Evolutionary conservation across 2,329 filamentous ascomycete genomes (phyloP).

Genomic region (Anthostomella pinea): DNA sequence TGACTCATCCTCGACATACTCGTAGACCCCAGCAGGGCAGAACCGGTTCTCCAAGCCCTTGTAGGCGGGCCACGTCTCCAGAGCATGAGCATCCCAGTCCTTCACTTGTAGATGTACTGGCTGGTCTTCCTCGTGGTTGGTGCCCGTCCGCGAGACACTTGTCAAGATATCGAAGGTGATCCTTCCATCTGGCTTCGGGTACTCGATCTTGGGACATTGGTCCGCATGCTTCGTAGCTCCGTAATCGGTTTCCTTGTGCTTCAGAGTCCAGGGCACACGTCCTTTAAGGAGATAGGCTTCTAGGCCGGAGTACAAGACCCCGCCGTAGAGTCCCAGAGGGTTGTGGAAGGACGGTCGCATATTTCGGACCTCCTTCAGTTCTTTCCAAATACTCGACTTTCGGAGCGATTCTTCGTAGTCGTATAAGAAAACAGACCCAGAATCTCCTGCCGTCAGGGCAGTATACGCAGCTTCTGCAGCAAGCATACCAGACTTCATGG

Average conservation of each 20-base stretch:
- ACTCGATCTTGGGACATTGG: conserved; percentile 83
- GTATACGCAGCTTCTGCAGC: conserved; percentile 87
- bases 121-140: conserved; percentile 98
- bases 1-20: conserved; percentile 89
- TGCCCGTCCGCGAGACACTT: conserved; percentile 90
- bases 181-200: conserved; percentile 93
- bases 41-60: conserved; percentile 95
- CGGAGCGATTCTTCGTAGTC: conserved; percentile 90
- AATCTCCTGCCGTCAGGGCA: conserved; percentile 59
- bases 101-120: conserved; percentile 92
- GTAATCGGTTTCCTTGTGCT: conserved; percentile 76
- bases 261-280: conserved; percentile 85
- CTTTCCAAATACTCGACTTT: conserved; percentile 85
- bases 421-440: conserved; percentile 82
- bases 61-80: conserved; percentile 79
- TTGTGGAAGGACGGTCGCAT: conserved; percentile 94
- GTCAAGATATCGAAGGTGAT: conserved; percentile 96
- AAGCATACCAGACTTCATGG: conserved; percentile 96
- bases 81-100: conserved; percentile 90
- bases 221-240: conserved; percentile 77
- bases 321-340: conserved; percentile 83
- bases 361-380: conserved; percentile 92
- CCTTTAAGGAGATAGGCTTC: conserved; percentile 88
- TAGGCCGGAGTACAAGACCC: conserved; percentile 86
- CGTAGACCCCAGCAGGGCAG: conserved; percentile 95